These are phyloP conservation scores for Penicillium frequentans DNA, from an alignment of 2,329 filamentous ascomycete species.

Conservation along the genomic window DNA sequence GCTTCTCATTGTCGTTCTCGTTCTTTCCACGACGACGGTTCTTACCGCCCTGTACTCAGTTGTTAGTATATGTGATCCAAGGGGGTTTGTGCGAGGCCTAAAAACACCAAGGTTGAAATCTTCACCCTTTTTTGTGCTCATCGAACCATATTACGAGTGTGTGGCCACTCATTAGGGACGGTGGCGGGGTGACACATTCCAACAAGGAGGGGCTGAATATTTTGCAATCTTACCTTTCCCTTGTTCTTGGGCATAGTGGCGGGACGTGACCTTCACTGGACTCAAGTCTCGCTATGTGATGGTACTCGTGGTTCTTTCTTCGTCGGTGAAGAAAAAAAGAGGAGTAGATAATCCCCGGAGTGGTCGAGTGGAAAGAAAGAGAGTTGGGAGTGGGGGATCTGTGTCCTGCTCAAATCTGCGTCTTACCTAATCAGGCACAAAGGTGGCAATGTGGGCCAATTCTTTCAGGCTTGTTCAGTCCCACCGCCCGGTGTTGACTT, in stretches of 20 bases:
- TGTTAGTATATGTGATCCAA: slow-evolving; percentile 28
- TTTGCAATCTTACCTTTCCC: slow-evolving; percentile 75
- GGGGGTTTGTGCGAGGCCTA: background rate
- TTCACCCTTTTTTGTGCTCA: background rate
- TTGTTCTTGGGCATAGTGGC: slow-evolving; percentile 95
- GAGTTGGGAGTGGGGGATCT: slow-evolving; percentile 18
- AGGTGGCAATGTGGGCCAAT: slow-evolving; percentile 14
- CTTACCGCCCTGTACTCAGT: slow-evolving; percentile 79
- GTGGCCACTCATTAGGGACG: slow-evolving; percentile 2
- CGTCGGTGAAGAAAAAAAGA: slow-evolving; percentile 19
- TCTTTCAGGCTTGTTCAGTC: background rate
- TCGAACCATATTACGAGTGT: slow-evolving; percentile 1
- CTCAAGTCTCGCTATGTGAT: slow-evolving; percentile 17
- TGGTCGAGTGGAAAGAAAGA: slow-evolving; percentile 15
- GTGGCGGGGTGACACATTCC: slow-evolving; percentile 24
- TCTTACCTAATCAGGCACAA: slow-evolving; percentile 27
- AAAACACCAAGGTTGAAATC: background rate
- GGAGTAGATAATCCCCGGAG: slow-evolving; percentile 10
- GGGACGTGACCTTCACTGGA: slow-evolving; percentile 28
- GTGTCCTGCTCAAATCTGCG: slow-evolving; percentile 22
- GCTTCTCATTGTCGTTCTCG: slow-evolving; percentile 99
- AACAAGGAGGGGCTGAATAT: slow-evolving; percentile 27
- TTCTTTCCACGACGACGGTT: slow-evolving; percentile 98
- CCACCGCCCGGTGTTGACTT: background rate
- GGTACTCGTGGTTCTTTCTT: slow-evolving; percentile 7